Conservation (phyloP, 192 early-diverging fungal genomes). For the Linnemannia exigua region DNA sequence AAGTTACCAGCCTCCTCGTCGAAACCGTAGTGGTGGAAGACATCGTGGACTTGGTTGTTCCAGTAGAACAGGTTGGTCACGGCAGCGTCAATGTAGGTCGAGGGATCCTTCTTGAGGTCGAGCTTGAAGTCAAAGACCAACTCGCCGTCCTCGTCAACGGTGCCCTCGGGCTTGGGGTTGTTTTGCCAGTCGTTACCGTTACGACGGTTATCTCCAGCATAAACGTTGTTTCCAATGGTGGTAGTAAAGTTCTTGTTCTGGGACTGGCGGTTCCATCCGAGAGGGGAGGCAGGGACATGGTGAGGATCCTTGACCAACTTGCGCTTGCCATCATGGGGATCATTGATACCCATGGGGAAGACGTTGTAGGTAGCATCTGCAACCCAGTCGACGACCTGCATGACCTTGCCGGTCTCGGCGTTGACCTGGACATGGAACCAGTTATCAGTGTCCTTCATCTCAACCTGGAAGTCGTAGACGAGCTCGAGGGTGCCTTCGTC, state of each 20-base stretch:
- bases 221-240: conserved; percentile 95
- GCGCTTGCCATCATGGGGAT: conserved; percentile 78
- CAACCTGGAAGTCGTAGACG: conserved; percentile 88
- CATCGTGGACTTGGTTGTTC: conserved; percentile 93
- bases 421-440: conserved; percentile 86
- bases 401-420: conserved; percentile 70
- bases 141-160: conserved; percentile 50
- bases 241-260: conserved; percentile 70
- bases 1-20: conserved; percentile 94
- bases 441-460: conserved; percentile 78
- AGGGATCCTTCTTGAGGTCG: conserved; percentile 73
- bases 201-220: conserved; percentile 86
- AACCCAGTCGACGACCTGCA: conserved; percentile 89
- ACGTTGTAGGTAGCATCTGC: conserved; percentile 84
- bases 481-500: conserved; percentile 70
- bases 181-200: conserved; percentile 80
- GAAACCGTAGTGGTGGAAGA: conserved; percentile 93
- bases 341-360: conserved; percentile 83
- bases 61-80: conserved; percentile 94
- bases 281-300: conserved; percentile 70
- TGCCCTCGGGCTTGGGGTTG: conserved; percentile 86
- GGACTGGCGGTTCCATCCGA: conserved; percentile 83
- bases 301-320: conserved; percentile 68
- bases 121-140: conserved; percentile 85
- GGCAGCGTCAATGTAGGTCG: conserved; percentile 82